Evolutionary conservation across 768 basidiomycete species (phyloP), one percentile per base, ranked within the genome.

Genomic region (Panellus pusillus): DNA sequence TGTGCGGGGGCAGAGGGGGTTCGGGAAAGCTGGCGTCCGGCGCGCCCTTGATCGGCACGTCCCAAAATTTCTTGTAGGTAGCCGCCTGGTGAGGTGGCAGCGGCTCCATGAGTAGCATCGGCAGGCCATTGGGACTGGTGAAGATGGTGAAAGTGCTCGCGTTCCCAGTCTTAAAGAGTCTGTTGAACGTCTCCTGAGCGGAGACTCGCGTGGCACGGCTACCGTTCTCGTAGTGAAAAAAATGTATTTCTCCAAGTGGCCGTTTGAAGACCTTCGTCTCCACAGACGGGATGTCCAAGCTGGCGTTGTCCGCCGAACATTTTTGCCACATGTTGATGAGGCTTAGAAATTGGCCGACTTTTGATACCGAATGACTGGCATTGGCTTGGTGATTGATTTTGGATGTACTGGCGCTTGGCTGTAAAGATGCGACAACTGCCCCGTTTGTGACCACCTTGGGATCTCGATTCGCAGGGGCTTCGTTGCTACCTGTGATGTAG

Each of bases 1-100:
- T 46, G 39, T n/a, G 40, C 41, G 12, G 44, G 15, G 17, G 13
- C 17, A 2, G 13, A 9, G 2, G 42, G 1, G 44, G 43, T 9
- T 41, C 35, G 9, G 39, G 37, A 27, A 52, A 60, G 2, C 13
- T 47, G 17, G 51, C 59, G 1, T 50, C 19, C 11, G 48, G 54
- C 11, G 59, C 59, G 11, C 37, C 24, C 17, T 28, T 14, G 15
- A 9, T n/a, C 8, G 17, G 12, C 0, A 9, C 12, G 13, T 38
- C 47, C 6, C 0, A 3, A 13, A 56, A 56, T 12, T 0, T 12
- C 20, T 17, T 39, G 37, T 31, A 28, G 8, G 32, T 39, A 13
- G n/a, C 29, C 41, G 13, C 17, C 46, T 35, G 1, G 8, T 19
- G 19, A n/a, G 6, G 1, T 9, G 50, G 13, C 32, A 53, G 17